Percentiles rank a stretch among this genome's conserved stretches.
These are phyloP conservation scores for Trichophyton equinum DNA, from an alignment of 2,329 filamentous ascomycete genomes.

Conservation along the genomic window DNA sequence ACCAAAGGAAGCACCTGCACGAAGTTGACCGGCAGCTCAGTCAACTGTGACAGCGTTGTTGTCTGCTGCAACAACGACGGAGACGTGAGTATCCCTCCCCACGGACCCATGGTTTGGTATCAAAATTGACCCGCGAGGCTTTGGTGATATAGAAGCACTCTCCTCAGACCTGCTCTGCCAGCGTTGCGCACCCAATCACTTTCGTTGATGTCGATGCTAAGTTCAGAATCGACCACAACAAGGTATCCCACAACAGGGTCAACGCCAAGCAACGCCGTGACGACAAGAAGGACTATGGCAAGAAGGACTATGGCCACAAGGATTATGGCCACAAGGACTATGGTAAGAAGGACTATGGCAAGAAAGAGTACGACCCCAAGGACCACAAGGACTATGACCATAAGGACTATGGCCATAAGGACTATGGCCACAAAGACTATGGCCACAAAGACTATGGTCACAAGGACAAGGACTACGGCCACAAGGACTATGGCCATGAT, in stretches of 20 bases:
- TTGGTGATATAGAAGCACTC: background rate
- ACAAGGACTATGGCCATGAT: background rate
- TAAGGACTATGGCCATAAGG: background rate
- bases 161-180: background rate
- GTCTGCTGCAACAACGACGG: background rate
- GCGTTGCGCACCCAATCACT: background rate
- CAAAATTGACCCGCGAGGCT: background rate
- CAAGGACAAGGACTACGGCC: background rate
- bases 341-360: background rate
- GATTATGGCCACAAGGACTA: background rate
- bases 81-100: background rate
- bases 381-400: background rate
- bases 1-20: background rate
- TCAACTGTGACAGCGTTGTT: conserved; percentile 2
- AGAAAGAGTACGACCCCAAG: background rate
- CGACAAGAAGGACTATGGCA: background rate
- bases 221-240: conserved; percentile 2
- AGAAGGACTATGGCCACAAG: background rate
- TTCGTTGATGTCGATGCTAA: background rate
- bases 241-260: background rate
- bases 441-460: background rate
- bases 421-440: background rate
- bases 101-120: background rate
- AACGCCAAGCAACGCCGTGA: background rate
- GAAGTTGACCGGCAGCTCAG: background rate